Base-by-base conservation (phyloP, 306 rosid species). In the Rubus idaeus region DNA sequence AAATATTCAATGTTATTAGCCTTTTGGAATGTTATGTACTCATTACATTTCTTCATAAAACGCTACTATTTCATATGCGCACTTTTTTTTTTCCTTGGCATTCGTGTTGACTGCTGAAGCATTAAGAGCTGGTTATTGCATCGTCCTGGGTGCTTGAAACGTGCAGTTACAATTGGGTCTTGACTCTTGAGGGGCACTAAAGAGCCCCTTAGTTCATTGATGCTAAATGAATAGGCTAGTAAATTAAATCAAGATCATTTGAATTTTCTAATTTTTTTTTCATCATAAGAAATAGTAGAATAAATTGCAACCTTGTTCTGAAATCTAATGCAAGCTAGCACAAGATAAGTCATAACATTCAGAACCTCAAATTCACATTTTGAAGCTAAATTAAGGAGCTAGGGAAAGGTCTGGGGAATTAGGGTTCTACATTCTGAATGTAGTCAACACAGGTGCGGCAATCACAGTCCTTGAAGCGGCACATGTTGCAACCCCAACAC, bases 391-490 rank as follows among this genome's bases (percentile, higher is more conserved):
- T 10, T 45, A 45, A 45, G 7, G 5, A 53, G 8, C 6, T 3
- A 58, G 10, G 21, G 8, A 21, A 57, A 3, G 3, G 21, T 0
- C 10, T 21, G 14, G 42, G 35, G 8, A n/a, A 3, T 75, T 77
- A 84, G 12, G 88, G 84, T 12, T 47, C 64, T 8, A 70, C 85
- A 72, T 81, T 73, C 4, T 78, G 74, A 84, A 89, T 81, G 72
- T 75, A 91, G 67, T 89, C 87, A 1, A 60, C 40, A 76, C 92
- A 91, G 5, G 72, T 64, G 4, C 76, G 90, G 68, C 93, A 87
- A 8, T 37, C 45, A 57, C 90, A 89, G 74, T 87, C 77, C 68
- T 52, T 17, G 81, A 79, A 91, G 40, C 92, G 90, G 80, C 94
- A 89, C 69, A 44, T 80, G 60, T 68, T 64, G 57, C 92, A 91